Evolutionary conservation across 306 rosid genomes (phyloP), one percentile per base, ranked within the genome.

Genomic region (Dryas octopetala): DNA sequence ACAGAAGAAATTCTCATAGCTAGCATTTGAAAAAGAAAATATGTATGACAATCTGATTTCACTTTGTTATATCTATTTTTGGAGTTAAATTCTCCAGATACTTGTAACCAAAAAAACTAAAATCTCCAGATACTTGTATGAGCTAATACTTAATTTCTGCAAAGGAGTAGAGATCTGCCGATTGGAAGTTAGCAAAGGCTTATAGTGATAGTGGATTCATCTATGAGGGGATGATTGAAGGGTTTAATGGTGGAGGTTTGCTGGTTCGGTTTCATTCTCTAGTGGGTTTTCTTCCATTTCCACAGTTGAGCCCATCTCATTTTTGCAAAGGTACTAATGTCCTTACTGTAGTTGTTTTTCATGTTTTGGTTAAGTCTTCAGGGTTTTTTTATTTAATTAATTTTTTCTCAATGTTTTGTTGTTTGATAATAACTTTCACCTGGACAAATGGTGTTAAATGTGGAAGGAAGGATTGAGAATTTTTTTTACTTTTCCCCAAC

Each of bases 111-210:
- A 32, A 32, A 32, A 32, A 32, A 32, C 2, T 54, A 4, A 58
- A 12, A 6, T 13, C 44, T 52, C 55, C 69, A 8, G 64, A 54
- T n/a, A 54, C 66, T 78, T 61, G 10, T 59, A 59, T 80, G 77
- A 62, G 81, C 91, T 88, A 64, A 86, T 85, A 84, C 90, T 89
- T 86, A 40, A 77, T 82, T 86, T 90, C 85, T 91, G 90, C 89
- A 85, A 91, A 86, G 95, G 87, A 84, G 90, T 91, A 88, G 97
- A 90, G 79, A 83, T 91, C 96, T 81, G 90, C 87, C 73, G 97
- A 90, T 87, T 94, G 97, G 98, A 86, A 91, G 82, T 83, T 85
- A 75, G 98, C 95, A 57, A 88, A 64, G 74, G 78, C 79, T 63
- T 89, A 86, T 77, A 74, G 50, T 69, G 96, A 87, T 6, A 83